Base-by-base conservation (phyloP, 768 basidiomycete genomes). In the Coprinopsis strossmayeri region DNA sequence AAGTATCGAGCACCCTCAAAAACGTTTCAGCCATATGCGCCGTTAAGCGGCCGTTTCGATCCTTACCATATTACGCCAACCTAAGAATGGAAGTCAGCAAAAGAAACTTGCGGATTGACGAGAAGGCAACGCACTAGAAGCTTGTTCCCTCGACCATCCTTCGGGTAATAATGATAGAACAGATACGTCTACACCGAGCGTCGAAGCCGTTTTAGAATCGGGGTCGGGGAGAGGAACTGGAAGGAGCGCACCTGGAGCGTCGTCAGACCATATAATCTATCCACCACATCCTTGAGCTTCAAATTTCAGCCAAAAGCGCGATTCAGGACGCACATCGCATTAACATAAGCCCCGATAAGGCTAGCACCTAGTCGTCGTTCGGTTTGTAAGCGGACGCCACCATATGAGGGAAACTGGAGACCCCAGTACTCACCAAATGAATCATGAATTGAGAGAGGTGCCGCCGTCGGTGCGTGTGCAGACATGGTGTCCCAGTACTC, bases 241-340 rank as follows among this genome's bases (percentile, higher is more conserved):
- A 12, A 20, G 17, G 17, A 9, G 27, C 12, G 28, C 51, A 66
- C 64, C 46, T 69, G 68, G 21, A 69, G 52, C 37, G 59, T 66
- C 24, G 68, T 69, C 38, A 67, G 52, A n/a, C 68, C 66, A 48
- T 67, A 69, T 37, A 69, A 50, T 52, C 68, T 67, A 18, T 42
- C 24, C 15, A 27, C 20, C 5, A 35, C 32, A n/a, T 21, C 40
- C 43, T n/a, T n/a, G n/a, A n/a, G 40, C 48, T 52, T 27, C 28
- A 27, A 18, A 18, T 35, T n/a, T 38, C 25, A 17, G 2, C 12
- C n/a, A 0, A 39, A 48, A 12, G 43, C 28, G 35, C 15, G 23
- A 17, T 35, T 26, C 9, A 26, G 24, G 20, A 49, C 65, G 25
- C 50, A 69, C 67, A 64, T 61, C 21, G 62, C 61, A 13, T 64